Conservation (phyloP, 139 green algal genomes). For the Chlorella sp. region DNA sequence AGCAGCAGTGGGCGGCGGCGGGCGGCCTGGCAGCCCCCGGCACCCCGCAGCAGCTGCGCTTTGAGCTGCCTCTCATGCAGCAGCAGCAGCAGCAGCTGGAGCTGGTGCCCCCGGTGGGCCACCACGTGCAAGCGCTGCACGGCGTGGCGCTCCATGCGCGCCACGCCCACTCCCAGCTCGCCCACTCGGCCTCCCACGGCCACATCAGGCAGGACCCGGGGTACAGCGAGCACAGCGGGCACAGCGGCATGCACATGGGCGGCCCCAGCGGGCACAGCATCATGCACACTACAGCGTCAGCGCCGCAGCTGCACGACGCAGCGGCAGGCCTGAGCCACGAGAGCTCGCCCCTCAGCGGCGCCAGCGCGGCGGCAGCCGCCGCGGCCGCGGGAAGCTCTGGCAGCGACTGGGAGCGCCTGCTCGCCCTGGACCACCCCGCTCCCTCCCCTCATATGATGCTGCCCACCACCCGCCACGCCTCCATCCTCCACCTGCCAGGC, state of each 20-base stretch:
- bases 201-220: not conserved
- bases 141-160: not conserved
- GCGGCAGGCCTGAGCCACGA: not conserved
- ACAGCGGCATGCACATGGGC: not conserved
- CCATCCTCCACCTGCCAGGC: not conserved
- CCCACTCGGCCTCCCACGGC: not conserved
- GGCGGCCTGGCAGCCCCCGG: not conserved
- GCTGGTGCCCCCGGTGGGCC: not conserved
- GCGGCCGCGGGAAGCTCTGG: not conserved
- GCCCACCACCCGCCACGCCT: not conserved
- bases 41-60: constrained; percentile 8
- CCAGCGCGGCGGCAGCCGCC: constrained; percentile 5
- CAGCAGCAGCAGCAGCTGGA: not conserved
- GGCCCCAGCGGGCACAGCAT: not conserved
- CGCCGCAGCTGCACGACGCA: not conserved
- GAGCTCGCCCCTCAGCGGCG: not conserved
- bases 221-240: not conserved
- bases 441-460: not conserved
- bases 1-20: not conserved
- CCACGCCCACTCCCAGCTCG: not conserved
- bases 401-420: not conserved
- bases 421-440: not conserved
- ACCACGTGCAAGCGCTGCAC: too few relatives aligned
- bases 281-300: not conserved
- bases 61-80: not conserved